Conservation (phyloP, 139 green algal species). For the Chlorella vulgaris region DNA sequence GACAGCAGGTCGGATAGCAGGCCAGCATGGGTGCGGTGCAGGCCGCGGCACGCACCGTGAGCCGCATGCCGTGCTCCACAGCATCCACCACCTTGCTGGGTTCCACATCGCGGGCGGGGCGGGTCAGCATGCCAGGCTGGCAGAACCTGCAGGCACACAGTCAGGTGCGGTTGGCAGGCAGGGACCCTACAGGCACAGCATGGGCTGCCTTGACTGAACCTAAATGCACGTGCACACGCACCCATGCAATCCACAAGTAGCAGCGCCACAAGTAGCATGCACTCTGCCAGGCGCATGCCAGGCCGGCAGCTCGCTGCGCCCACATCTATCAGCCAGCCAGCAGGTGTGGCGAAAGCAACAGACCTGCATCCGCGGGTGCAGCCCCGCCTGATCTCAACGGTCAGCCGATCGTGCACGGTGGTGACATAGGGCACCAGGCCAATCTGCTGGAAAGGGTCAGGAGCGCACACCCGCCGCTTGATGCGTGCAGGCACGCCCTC, state of each 20-base stretch:
- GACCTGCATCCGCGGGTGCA: slow-evolving; percentile 77
- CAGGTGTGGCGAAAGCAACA: background rate
- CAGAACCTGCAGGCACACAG: slow-evolving; percentile 78
- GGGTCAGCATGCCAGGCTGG: slow-evolving; percentile 81
- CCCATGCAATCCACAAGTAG: background rate
- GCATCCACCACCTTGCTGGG: slow-evolving; percentile 69
- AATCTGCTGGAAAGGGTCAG: slow-evolving; percentile 75
- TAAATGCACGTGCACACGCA: background rate
- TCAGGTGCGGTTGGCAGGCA: too few species aligned
- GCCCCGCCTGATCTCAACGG: slow-evolving; percentile 74
- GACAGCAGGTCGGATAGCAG: too few species aligned
- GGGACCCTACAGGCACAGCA: too few species aligned
- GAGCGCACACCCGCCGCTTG: slow-evolving; percentile 60
- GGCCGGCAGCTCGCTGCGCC: too few species aligned
- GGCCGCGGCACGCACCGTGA: slow-evolving; percentile 49
- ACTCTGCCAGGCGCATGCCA: too few species aligned
- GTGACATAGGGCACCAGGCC: slow-evolving; percentile 74
- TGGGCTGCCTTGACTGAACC: too few species aligned
- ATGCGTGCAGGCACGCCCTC: slow-evolving; percentile 66
- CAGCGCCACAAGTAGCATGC: background rate
- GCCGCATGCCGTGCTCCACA: slow-evolving; percentile 73
- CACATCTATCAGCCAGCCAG: background rate
- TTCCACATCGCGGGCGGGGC: slow-evolving; percentile 73
- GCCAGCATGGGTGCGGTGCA: too few species aligned
- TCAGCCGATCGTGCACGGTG: slow-evolving; percentile 73